phyloP scores from a whole-genome alignment of 148 eudicot species.

The Linanthus parryae region DNA sequence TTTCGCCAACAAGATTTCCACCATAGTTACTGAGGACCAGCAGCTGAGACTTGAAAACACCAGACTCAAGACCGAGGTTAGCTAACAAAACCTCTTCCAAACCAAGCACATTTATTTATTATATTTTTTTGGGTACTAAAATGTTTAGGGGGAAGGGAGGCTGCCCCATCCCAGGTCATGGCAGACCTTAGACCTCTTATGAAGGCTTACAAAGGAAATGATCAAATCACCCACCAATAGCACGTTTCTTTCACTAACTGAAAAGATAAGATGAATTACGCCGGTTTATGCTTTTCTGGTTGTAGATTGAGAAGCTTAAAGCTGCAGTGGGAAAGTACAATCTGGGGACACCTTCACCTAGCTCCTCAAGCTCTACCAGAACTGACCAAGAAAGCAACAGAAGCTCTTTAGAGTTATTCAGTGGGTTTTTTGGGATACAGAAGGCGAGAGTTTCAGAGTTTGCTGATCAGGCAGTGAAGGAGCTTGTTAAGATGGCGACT shows the following conservation, averaged over 20 bases:
- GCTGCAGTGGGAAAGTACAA: conserved; percentile 44
- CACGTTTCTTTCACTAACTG: no score
- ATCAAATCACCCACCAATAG: no score
- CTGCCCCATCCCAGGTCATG: no score
- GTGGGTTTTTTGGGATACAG: conserved; percentile 60
- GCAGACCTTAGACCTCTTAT: no score
- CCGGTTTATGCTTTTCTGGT: background rate
- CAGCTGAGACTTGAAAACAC: conserved; percentile 84
- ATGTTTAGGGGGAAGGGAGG: no score
- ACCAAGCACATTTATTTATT: no score
- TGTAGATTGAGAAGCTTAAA: conserved; percentile 75
- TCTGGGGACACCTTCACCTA: conserved; percentile 45
- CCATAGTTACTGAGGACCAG: conserved; percentile 42
- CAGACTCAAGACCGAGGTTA: conserved; percentile 91
- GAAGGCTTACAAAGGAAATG: no score
- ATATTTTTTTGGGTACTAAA: no score
- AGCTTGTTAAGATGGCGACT: conserved; percentile 70
- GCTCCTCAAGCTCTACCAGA: conserved; percentile 47
- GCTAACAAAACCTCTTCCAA: no score
- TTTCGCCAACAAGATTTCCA: conserved; percentile 29
- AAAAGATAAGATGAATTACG: no score
- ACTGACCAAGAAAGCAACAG: conserved; percentile 47
- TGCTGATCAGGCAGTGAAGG: conserved; percentile 50
- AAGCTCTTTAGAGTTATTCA: conserved; percentile 62
- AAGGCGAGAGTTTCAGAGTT: conserved; percentile 54